A percentile compares a stretch with the other conserved stretches of the same genome.
These are phyloP conservation scores for Fusarium equiseti DNA, from an alignment of 2,329 filamentous ascomycete species.

Conservation along the genomic window DNA sequence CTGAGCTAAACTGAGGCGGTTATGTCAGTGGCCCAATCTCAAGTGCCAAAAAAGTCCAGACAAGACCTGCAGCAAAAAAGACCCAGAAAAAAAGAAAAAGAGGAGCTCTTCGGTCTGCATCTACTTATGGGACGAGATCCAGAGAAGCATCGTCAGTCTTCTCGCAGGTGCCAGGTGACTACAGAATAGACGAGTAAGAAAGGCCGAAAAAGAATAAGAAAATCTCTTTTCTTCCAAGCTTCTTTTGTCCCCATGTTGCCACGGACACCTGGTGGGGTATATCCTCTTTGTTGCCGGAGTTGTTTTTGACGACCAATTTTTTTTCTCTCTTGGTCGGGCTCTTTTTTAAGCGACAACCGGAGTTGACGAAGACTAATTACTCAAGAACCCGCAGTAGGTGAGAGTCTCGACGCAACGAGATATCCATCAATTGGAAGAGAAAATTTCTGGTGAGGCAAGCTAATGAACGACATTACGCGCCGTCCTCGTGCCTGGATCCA, in stretches of 20 bases:
- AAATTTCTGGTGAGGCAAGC: conserved; percentile 27
- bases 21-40: conserved; percentile 37
- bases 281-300: not conserved
- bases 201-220: conserved; percentile 31
- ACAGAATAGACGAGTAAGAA: conserved; percentile 14
- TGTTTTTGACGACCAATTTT: conserved; percentile 16
- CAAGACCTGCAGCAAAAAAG: conserved; percentile 9
- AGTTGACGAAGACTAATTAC: conserved; percentile 46
- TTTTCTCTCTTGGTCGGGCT: not conserved
- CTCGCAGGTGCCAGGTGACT: conserved; percentile 17
- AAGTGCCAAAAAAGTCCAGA: conserved; percentile 12
- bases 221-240: conserved; percentile 21
- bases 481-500: conserved; percentile 20
- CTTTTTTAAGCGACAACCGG: conserved; percentile 38
- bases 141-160: conserved; percentile 30
- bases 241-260: conserved; percentile 41
- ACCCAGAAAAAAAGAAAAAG: conserved; percentile 21
- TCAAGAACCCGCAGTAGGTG: conserved; percentile 36
- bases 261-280: conserved; percentile 42
- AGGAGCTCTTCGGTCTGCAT: conserved; percentile 15
- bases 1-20: conserved; percentile 30
- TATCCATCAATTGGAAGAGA: conserved; percentile 5
- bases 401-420: conserved; percentile 36
- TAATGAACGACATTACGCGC: conserved; percentile 10
- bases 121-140: conserved; percentile 30